phyloP scores from a whole-genome alignment of 2,329 filamentous ascomycete species.

The Talaromyces sp. region DNA sequence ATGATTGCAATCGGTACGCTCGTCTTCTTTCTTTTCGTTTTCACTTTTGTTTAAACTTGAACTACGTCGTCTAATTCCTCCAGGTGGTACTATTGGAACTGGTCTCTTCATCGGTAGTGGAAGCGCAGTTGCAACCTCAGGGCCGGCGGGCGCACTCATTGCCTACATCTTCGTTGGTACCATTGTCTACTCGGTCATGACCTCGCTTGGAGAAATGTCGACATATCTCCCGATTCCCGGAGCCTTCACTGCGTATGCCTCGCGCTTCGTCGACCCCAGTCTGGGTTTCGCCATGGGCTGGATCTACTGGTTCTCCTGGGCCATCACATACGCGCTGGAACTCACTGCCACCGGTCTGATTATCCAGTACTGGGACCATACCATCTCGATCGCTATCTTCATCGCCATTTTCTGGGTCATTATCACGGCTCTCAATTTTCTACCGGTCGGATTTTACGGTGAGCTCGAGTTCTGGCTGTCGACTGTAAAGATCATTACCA shows the following conservation, averaged over 20 bases:
- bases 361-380: constrained; percentile 55
- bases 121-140: constrained; percentile 55
- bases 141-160: constrained; percentile 61
- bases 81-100: constrained; percentile 63
- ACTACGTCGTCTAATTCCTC: background rate
- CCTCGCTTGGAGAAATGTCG: constrained; percentile 61
- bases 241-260: constrained; percentile 70
- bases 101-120: constrained; percentile 67
- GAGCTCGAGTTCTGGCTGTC: constrained; percentile 52
- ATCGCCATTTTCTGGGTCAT: constrained; percentile 55
- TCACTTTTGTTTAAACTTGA: too few relatives aligned
- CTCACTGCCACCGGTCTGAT: constrained; percentile 60
- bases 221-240: constrained; percentile 71
- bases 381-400: constrained; percentile 41
- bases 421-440: constrained; percentile 45
- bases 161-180: constrained; percentile 65
- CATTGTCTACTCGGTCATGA: constrained; percentile 72
- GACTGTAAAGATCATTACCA: constrained; percentile 46
- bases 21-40: background rate
- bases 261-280: constrained; percentile 66
- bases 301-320: constrained; percentile 72
- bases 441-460: constrained; percentile 47
- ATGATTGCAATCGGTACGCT: constrained; percentile 95
- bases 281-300: constrained; percentile 74
- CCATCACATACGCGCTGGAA: constrained; percentile 33